phyloP scores from a whole-genome alignment of 257 asterid species.

The Schizonepeta tenuifolia region DNA sequence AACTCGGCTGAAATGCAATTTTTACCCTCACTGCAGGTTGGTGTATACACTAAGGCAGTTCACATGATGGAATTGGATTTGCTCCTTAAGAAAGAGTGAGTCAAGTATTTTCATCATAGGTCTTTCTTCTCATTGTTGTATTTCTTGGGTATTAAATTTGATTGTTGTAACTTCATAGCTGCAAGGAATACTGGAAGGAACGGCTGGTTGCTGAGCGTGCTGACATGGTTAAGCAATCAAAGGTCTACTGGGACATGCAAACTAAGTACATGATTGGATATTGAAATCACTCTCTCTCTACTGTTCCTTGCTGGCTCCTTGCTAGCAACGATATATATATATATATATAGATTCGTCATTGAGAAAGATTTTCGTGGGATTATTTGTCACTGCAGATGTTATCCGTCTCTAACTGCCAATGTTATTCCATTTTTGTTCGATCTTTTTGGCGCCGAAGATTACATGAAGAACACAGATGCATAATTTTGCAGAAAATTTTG shows the following conservation, averaged over 20 bases:
- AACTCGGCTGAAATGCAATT: not conserved
- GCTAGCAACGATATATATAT: not conserved
- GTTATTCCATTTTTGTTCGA: constrained; percentile 4
- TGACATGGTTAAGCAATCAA: constrained; percentile 77
- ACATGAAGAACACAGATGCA: not conserved
- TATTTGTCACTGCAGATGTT: constrained; percentile 1
- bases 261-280: constrained; percentile 70
- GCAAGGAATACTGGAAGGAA: constrained; percentile 79
- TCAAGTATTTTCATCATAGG: constrained; percentile 3
- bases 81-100: constrained; percentile 75
- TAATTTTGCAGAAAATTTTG: constrained; percentile 3
- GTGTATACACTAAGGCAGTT: constrained; percentile 61
- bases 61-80: constrained; percentile 73
- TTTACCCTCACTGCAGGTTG: constrained; percentile 48
- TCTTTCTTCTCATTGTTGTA: not conserved
- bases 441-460: constrained; percentile 4
- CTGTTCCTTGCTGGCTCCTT: not conserved
- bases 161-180: constrained; percentile 37
- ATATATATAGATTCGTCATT: not conserved
- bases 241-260: constrained; percentile 68
- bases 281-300: constrained; percentile 26
- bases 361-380: not conserved
- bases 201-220: constrained; percentile 59
- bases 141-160: not conserved
- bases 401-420: not conserved